Evolutionary conservation across 192 early-diverging fungal species (phyloP).

Genomic region (Phycomyces nitens): DNA sequence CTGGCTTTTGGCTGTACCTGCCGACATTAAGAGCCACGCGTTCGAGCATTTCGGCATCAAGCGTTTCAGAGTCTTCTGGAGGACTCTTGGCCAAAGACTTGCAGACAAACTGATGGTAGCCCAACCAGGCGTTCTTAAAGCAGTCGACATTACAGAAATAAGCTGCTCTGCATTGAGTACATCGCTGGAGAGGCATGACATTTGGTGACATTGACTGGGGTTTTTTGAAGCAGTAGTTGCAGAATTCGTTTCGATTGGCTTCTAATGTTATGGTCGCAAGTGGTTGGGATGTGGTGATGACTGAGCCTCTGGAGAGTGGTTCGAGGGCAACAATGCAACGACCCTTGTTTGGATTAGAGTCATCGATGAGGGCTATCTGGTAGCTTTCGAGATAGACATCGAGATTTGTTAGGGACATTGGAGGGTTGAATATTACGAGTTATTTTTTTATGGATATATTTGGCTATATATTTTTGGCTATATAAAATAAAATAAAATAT

Average conservation of each 20-base stretch:
- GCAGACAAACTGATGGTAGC: constrained; percentile 38
- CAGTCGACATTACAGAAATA: constrained; percentile 29
- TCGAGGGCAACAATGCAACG: constrained; percentile 27
- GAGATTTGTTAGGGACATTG: not conserved
- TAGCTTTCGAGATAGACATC: constrained; percentile 15
- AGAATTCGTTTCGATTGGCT: constrained; percentile 16
- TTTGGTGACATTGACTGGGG: not conserved
- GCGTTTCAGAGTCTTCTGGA: constrained; percentile 8
- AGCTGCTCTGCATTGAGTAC: constrained; percentile 27
- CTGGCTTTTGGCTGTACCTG: constrained; percentile 13
- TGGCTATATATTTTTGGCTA: no score
- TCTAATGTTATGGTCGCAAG: constrained; percentile 21
- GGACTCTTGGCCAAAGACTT: constrained; percentile 22
- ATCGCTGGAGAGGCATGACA: constrained; percentile 28
- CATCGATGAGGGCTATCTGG: constrained; percentile 2
- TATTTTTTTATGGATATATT: no score
- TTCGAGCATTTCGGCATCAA: constrained; percentile 48
- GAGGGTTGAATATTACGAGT: no score
- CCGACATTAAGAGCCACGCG: constrained; percentile 38
- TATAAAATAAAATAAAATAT: no score
- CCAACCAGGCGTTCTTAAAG: constrained; percentile 36
- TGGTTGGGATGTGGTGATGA: constrained; percentile 40
- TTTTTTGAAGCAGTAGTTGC: constrained; percentile 33
- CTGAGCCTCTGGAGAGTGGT: constrained; percentile 27
- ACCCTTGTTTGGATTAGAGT: constrained; percentile 8